Percentiles rank a stretch among this genome's conserved stretches.
These are phyloP conservation scores for Aspergillus nomiae DNA, from an alignment of 2,329 filamentous ascomycete species.

Conservation along the genomic window DNA sequence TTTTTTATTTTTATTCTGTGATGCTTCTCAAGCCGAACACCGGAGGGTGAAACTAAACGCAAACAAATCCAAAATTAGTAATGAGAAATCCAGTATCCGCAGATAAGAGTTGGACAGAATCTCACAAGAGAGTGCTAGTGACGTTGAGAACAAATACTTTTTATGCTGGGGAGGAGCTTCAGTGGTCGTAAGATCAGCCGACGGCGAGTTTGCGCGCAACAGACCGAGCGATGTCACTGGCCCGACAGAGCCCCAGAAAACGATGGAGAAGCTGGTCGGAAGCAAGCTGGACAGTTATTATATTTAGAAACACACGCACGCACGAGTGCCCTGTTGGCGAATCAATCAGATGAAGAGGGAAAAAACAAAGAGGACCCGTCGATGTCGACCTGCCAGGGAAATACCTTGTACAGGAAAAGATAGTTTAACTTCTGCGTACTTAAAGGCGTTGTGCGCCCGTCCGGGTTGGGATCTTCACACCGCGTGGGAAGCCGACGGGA, in stretches of 20 bases:
- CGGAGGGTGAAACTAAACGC: background rate
- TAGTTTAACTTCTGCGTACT: background rate
- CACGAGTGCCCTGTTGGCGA: background rate
- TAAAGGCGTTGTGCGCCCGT: conserved; percentile 3
- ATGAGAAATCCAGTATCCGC: background rate
- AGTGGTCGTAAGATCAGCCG: conserved; percentile 4
- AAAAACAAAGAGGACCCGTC: background rate
- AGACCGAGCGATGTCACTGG: conserved; percentile 1
- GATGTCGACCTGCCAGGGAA: background rate
- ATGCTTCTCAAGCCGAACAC: background rate
- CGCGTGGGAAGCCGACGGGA: conserved; percentile 6
- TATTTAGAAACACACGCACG: background rate
- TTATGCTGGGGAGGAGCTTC: background rate
- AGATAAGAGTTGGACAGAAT: background rate
- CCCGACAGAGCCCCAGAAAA: background rate
- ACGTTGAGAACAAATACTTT: conserved; percentile 1
- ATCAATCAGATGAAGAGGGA: background rate
- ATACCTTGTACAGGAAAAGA: background rate
- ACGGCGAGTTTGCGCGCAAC: conserved; percentile 5
- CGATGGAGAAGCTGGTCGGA: background rate
- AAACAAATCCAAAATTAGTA: conserved; percentile 1
- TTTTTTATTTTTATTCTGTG: background rate
- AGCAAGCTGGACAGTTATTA: background rate
- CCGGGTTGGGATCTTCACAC: conserved; percentile 20
- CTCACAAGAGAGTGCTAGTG: background rate